Conservation (phyloP, 139 green algal species). For the Monoraphidium neglectum region DNA sequence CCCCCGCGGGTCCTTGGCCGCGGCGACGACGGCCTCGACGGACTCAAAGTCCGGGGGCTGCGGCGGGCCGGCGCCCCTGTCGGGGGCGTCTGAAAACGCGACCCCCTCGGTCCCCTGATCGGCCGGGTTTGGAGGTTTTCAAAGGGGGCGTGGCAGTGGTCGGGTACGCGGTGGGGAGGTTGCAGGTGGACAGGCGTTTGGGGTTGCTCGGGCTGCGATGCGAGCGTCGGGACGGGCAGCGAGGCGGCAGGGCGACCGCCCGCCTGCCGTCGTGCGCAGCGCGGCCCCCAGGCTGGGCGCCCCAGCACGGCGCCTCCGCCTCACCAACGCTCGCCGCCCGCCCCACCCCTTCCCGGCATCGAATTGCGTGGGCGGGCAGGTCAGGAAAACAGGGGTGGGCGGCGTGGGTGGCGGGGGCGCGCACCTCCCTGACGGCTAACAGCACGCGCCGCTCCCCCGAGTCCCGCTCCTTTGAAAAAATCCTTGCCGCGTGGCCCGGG, state of each 20-base stretch:
- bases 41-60: constrained; percentile 43
- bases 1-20: background rate
- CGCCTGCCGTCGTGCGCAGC: background rate
- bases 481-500: constrained; percentile 48
- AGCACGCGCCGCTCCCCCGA: constrained; percentile 62
- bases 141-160: too few relatives aligned
- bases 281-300: background rate
- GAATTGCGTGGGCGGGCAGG: background rate
- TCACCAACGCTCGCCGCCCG: background rate
- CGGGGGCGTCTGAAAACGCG: constrained; percentile 56
- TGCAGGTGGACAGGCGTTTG: too few relatives aligned
- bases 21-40: constrained; percentile 41
- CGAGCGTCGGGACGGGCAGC: too few relatives aligned
- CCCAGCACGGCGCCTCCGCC: background rate
- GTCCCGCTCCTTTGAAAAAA: constrained; percentile 73
- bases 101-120: constrained; percentile 56
- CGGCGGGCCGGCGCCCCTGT: constrained; percentile 41
- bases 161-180: too few relatives aligned
- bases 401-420: background rate
- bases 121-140: too few relatives aligned
- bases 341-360: background rate
- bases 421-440: constrained; percentile 44
- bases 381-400: background rate
- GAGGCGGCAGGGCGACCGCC: background rate
- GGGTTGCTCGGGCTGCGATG: too few relatives aligned